phyloP scores from a whole-genome alignment of 768 basidiomycete genomes.

The Psilocybe sp. region DNA sequence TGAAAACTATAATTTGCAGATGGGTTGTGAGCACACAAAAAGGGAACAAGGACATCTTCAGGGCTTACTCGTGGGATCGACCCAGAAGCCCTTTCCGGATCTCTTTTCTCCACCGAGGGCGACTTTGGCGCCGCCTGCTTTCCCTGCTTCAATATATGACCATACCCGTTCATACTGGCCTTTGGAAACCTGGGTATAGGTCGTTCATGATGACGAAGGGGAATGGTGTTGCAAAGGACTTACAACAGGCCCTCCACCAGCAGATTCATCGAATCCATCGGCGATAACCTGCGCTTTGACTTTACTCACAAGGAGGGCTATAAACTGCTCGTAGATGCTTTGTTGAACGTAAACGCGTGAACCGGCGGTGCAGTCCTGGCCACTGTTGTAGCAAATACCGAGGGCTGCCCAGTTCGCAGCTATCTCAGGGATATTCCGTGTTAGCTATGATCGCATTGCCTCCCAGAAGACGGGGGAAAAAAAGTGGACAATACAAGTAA shows the following conservation, averaged over 20 bases:
- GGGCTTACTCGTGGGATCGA: slow-evolving; percentile 82
- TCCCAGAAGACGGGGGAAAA: background rate
- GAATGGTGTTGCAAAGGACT: slow-evolving; percentile 19
- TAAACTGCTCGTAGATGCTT: slow-evolving; percentile 81
- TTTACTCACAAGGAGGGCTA: slow-evolving; percentile 60
- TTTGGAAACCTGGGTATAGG: slow-evolving; percentile 65
- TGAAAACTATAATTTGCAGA: slow-evolving; percentile 69
- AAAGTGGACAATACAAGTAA: too few species aligned
- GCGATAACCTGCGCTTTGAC: slow-evolving; percentile 72
- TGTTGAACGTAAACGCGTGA: slow-evolving; percentile 90
- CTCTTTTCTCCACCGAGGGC: slow-evolving; percentile 80
- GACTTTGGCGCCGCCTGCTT: slow-evolving; percentile 76
- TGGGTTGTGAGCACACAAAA: slow-evolving; percentile 2
- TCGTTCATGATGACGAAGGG: background rate
- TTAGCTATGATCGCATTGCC: slow-evolving; percentile 1
- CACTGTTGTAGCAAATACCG: slow-evolving; percentile 85
- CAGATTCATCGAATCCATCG: slow-evolving; percentile 74
- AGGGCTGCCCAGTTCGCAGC: slow-evolving; percentile 86
- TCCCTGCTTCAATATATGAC: slow-evolving; percentile 85
- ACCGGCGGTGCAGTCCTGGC: slow-evolving; percentile 94
- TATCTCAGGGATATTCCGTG: slow-evolving; percentile 18
- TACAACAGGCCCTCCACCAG: slow-evolving; percentile 83
- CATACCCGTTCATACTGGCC: slow-evolving; percentile 83
- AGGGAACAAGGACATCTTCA: background rate
- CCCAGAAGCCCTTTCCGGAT: slow-evolving; percentile 76